Conservation (phyloP, 108 stramenopile species). For the Parietichytrium sp. region DNA sequence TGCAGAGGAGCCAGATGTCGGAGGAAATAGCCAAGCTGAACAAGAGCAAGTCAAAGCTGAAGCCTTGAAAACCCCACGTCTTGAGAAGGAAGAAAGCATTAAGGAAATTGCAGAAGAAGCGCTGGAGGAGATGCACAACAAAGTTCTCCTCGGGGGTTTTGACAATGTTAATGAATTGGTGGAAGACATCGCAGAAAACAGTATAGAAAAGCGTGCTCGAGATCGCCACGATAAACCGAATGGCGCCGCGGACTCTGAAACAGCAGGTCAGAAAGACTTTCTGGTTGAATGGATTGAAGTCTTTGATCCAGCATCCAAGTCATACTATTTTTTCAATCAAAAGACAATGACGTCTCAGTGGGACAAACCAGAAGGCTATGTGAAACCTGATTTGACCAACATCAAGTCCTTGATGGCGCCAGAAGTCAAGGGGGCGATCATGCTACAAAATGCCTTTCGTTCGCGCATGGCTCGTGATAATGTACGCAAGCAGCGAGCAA, state of each 20-base stretch:
- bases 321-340: neutral
- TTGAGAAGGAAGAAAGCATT: too few species aligned
- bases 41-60: too few species aligned
- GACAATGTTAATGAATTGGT: too few species aligned
- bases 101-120: too few species aligned
- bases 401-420: neutral
- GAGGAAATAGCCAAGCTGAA: too few species aligned
- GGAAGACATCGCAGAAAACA: too few species aligned
- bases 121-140: too few species aligned
- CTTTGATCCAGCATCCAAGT: neutral
- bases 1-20: too few species aligned
- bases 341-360: neutral
- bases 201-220: too few species aligned
- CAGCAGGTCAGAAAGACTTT: neutral
- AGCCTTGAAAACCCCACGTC: too few species aligned
- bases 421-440: slow-evolving; percentile 7
- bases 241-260: neutral
- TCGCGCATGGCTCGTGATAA: neutral
- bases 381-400: neutral
- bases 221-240: too few species aligned
- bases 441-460: slow-evolving; percentile 4
- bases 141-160: too few species aligned
- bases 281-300: slow-evolving; percentile 5
- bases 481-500: slow-evolving; percentile 13
- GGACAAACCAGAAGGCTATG: slow-evolving; percentile 24